Conservation (phyloP, 371 early-diverging fungal genomes). For the Mucor lusitanicus region DNA sequence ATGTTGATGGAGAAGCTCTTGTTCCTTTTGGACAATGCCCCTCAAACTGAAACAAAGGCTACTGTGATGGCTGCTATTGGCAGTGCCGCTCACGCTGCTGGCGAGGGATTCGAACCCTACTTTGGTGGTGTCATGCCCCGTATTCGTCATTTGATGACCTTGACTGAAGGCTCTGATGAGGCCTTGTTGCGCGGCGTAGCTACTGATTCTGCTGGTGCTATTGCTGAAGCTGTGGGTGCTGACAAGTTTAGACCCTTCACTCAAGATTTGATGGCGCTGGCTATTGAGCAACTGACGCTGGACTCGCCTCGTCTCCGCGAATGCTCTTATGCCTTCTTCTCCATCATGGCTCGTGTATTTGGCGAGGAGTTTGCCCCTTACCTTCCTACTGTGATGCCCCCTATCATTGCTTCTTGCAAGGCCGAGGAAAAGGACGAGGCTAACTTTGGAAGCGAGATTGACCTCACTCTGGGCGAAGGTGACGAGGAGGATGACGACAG, state of each 20-base stretch:
- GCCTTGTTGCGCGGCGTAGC: conserved; percentile 83
- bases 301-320: conserved; percentile 79
- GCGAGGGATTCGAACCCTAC: conserved; percentile 77
- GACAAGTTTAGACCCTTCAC: conserved; percentile 80
- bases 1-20: conserved; percentile 80
- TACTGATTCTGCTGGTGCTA: conserved; percentile 82
- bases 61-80: conserved; percentile 85
- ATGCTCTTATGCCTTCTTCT: conserved; percentile 86
- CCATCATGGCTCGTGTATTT: conserved; percentile 80
- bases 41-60: conserved; percentile 65
- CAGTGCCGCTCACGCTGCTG: conserved; percentile 85
- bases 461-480: conserved; percentile 40
- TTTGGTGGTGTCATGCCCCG: conserved; percentile 74
- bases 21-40: conserved; percentile 65
- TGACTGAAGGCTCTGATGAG: conserved; percentile 67
- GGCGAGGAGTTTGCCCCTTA: conserved; percentile 81
- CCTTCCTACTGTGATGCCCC: conserved; percentile 74
- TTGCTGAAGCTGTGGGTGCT: conserved; percentile 87
- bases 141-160: conserved; percentile 71
- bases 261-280: conserved; percentile 72
- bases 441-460: conserved; percentile 47
- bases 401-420: conserved; percentile 72
- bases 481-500: conserved; percentile 61
- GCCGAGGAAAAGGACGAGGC: conserved; percentile 67
- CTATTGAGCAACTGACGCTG: conserved; percentile 75